Evolutionary conservation across 805 yeast genomes (phyloP).

Genomic region (Starmera quercuum): DNA sequence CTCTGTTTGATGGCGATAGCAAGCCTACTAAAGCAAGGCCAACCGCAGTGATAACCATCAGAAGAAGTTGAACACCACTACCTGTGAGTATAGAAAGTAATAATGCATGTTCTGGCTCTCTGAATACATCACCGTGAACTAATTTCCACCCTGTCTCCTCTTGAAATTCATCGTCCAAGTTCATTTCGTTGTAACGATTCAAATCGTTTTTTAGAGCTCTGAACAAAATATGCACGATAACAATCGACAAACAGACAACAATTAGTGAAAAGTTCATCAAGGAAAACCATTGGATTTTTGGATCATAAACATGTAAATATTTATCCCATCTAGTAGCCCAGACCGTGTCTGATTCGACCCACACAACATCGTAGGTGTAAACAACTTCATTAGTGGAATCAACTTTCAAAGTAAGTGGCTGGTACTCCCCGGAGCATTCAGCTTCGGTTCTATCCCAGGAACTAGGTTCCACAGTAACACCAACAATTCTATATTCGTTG

Average conservation of each 20-base stretch:
- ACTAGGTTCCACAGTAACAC: constrained; percentile 69
- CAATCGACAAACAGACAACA: constrained; percentile 66
- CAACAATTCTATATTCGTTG: constrained; percentile 78
- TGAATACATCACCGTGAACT: constrained; percentile 90
- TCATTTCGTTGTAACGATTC: constrained; percentile 80
- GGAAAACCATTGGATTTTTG: constrained; percentile 94
- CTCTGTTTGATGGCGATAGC: constrained; percentile 90
- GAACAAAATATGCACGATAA: constrained; percentile 71
- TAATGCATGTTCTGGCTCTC: constrained; percentile 69
- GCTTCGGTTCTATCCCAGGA: constrained; percentile 41
- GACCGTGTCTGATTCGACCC: constrained; percentile 59
- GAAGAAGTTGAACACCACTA: constrained; percentile 76
- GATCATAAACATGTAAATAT: constrained; percentile 84
- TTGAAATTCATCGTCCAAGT: constrained; percentile 76
- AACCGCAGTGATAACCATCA: constrained; percentile 68
- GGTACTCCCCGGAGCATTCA: constrained; percentile 24
- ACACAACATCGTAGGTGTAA: constrained; percentile 79
- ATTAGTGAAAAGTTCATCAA: constrained; percentile 78
- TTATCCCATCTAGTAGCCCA: constrained; percentile 99
- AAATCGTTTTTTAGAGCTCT: constrained; percentile 82
- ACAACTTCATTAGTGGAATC: constrained; percentile 49
- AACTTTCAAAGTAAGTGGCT: constrained; percentile 41
- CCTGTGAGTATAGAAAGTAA: constrained; percentile 77
- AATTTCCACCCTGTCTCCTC: constrained; percentile 98
- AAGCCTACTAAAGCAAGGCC: constrained; percentile 83